Evolutionary conservation across 306 rosid species (phyloP).

Genomic region (Vigna nakashimae): DNA sequence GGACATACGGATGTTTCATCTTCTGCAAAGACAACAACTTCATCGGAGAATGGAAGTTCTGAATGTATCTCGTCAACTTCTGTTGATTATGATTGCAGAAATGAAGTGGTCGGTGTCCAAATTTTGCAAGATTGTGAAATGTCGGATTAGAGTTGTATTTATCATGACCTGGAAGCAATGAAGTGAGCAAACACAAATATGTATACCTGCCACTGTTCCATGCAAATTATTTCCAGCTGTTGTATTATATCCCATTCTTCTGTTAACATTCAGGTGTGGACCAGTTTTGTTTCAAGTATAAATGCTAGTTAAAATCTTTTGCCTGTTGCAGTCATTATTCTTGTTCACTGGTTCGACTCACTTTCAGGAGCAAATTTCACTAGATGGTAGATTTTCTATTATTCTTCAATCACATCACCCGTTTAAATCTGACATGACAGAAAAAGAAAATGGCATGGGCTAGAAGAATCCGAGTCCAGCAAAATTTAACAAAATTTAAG

Average conservation of each 20-base stretch:
- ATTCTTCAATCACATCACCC: not conserved
- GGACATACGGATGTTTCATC: constrained; percentile 29
- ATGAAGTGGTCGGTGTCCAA: constrained; percentile 44
- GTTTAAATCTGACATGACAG: not conserved
- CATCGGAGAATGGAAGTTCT: constrained; percentile 33
- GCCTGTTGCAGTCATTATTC: not conserved
- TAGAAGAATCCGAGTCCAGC: constrained; percentile 6
- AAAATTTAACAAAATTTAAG: constrained; percentile 30
- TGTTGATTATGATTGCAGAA: constrained; percentile 37
- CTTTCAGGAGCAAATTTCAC: not conserved
- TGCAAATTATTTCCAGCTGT: constrained; percentile 9
- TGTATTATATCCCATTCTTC: constrained; percentile 44
- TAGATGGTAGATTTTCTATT: constrained; percentile 10
- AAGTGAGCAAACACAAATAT: not conserved
- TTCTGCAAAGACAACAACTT: constrained; percentile 33
- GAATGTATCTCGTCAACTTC: constrained; percentile 47
- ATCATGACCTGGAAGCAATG: not conserved
- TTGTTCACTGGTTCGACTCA: not conserved
- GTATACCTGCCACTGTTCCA: constrained; percentile 16
- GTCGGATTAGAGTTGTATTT: constrained; percentile 22
- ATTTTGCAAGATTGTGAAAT: constrained; percentile 37
- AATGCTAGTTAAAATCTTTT: not conserved
- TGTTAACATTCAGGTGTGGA: constrained; percentile 1
- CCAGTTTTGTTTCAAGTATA: constrained; percentile 9
- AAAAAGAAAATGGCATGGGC: not conserved